phyloP scores from a whole-genome alignment of 352 stramenopile species.

The Blastocystis sp. region DNA sequence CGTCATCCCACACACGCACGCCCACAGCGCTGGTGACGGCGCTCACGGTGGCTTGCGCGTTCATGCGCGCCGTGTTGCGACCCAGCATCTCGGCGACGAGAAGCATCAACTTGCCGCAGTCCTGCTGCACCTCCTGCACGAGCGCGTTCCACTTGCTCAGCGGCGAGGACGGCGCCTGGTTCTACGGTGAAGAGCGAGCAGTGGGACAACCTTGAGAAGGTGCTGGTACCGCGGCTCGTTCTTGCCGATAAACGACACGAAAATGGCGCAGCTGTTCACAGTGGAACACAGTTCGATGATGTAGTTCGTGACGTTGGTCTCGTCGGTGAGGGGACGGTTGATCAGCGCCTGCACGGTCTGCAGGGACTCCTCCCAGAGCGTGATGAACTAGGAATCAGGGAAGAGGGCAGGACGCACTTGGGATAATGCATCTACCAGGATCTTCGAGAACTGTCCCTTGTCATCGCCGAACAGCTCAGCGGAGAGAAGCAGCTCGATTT shows the following conservation, averaged over 20 bases:
- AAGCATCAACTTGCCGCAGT: conserved; percentile 36
- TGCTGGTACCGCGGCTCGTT: conserved; percentile 40
- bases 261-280: conserved; percentile 48
- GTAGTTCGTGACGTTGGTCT: neutral
- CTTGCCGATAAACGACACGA: conserved; percentile 9
- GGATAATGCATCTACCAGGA: conserved; percentile 4
- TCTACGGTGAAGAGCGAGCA: neutral
- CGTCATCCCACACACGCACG: neutral
- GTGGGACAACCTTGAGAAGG: neutral
- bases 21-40: conserved; percentile 1
- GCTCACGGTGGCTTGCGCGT: conserved; percentile 29
- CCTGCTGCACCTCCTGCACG: conserved; percentile 1
- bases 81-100: conserved; percentile 17
- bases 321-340: neutral
- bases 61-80: neutral
- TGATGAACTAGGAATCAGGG: conserved; percentile 30
- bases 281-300: conserved; percentile 10
- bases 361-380: neutral
- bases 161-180: neutral
- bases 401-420: neutral
- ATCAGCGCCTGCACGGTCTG: neutral
- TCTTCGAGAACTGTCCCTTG: neutral
- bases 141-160: neutral
- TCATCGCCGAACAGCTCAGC: conserved; percentile 41
- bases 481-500: conserved; percentile 49